Conservation (phyloP, 73 alveolate species). For the Tetrahymena malaccensis region DNA sequence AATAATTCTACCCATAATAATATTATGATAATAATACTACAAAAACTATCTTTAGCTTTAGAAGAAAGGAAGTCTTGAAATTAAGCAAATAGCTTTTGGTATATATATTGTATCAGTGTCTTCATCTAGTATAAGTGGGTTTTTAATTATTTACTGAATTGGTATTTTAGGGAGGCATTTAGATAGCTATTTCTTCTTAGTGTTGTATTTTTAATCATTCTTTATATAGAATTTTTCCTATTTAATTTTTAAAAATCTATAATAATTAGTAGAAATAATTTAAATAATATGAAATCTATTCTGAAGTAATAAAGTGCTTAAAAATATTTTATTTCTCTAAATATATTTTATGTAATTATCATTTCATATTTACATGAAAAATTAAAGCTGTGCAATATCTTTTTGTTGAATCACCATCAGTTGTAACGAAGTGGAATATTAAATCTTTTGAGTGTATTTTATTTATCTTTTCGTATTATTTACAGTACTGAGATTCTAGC, state of each 20-base stretch:
- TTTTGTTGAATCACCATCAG: not conserved
- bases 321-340: not conserved
- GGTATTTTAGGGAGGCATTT: slow-evolving; percentile 32
- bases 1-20: slow-evolving; percentile 8
- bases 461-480: not conserved
- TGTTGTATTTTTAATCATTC: slow-evolving; percentile 9
- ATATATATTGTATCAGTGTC: slow-evolving; percentile 31
- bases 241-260: not conserved
- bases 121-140: slow-evolving; percentile 36
- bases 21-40: slow-evolving; percentile 11
- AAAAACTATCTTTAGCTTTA: slow-evolving; percentile 21
- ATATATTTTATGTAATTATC: not conserved
- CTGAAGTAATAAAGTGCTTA: not conserved
- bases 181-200: slow-evolving; percentile 10
- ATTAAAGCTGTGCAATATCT: not conserved
- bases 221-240: slow-evolving; percentile 35
- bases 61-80: slow-evolving; percentile 12
- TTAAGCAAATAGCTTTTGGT: slow-evolving; percentile 14
- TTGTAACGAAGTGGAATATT: not conserved
- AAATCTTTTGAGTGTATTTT: not conserved
- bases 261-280: not conserved
- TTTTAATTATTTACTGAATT: slow-evolving; percentile 9
- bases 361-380: not conserved
- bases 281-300: not conserved
- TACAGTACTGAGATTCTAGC: not conserved